Conservation (phyloP, 192 early-diverging fungal genomes). For the Glomus cerebriforme region DNA sequence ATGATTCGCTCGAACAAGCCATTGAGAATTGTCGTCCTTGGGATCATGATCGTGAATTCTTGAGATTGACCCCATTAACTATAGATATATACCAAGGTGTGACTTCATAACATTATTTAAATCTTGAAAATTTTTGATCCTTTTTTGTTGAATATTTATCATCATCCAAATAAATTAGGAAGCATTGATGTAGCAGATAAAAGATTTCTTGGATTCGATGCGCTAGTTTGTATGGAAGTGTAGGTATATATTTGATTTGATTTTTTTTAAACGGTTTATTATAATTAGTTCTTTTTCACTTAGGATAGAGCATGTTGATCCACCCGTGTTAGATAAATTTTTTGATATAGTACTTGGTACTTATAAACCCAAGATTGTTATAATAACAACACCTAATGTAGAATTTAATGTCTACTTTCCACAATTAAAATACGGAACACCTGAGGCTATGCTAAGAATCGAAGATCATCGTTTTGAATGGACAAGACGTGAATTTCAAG, state of each 20-base stretch:
- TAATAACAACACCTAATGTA: constrained; percentile 82
- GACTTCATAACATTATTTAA: background rate
- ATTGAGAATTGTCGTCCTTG: constrained; percentile 58
- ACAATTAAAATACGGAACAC: constrained; percentile 70
- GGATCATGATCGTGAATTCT: constrained; percentile 53
- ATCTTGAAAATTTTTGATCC: background rate
- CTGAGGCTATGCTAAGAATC: constrained; percentile 65
- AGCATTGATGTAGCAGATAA: constrained; percentile 53
- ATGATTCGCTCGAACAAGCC: constrained; percentile 46
- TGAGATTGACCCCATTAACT: constrained; percentile 61
- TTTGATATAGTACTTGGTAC: constrained; percentile 62
- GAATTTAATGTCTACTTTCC: constrained; percentile 93
- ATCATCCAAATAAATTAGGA: constrained; percentile 41
- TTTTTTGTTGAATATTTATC: background rate
- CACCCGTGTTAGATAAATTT: constrained; percentile 58
- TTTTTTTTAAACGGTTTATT: background rate
- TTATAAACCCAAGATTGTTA: constrained; percentile 68
- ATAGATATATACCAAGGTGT: constrained; percentile 71
- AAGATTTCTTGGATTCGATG: constrained; percentile 64
- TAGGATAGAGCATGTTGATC: constrained; percentile 77
- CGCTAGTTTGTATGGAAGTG: constrained; percentile 80
- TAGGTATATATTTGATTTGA: constrained; percentile 19
- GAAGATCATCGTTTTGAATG: constrained; percentile 95
- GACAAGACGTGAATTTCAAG: constrained; percentile 83
- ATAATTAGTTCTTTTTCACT: constrained; percentile 3